A percentile compares a stretch with the other conserved stretches of the same genome.
phyloP scores from a whole-genome alignment of 306 rosid species.

The Sechiopsis laciniata region DNA sequence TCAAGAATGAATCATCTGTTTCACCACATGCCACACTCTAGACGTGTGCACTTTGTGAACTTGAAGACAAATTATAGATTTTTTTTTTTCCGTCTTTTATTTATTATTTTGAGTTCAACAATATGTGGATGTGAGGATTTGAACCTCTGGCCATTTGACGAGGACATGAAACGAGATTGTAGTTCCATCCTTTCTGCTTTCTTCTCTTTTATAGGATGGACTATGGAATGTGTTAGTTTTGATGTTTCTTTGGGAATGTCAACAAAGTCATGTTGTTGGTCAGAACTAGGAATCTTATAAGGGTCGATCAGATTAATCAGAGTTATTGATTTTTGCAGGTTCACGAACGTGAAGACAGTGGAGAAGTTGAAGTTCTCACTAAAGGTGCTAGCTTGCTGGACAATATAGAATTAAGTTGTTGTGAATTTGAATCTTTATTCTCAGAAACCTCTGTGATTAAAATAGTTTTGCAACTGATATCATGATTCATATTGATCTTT shows the following conservation, averaged over 20 bases:
- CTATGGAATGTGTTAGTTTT: background rate
- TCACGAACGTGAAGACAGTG: constrained; percentile 70
- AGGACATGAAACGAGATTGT: background rate
- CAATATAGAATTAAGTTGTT: background rate
- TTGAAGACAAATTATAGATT: background rate
- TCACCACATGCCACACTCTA: background rate
- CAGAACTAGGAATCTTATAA: background rate
- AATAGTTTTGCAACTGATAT: background rate
- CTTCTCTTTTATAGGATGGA: background rate
- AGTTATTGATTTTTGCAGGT: constrained; percentile 47
- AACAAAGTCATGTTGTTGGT: background rate
- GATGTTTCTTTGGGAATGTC: background rate
- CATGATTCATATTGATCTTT: background rate
- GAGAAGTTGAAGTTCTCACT: constrained; percentile 82
- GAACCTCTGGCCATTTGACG: too few relatives aligned
- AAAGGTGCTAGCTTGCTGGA: constrained; percentile 51
- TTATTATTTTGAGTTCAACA: too few relatives aligned
- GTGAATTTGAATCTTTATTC: too few relatives aligned
- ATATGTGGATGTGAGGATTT: too few relatives aligned
- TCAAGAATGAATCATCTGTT: background rate
- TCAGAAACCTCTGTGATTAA: too few relatives aligned
- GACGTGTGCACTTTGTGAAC: background rate
- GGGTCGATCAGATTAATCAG: constrained; percentile 16
- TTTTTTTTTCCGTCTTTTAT: too few relatives aligned
- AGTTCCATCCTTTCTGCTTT: background rate